Conservation (phyloP, 306 rosid genomes). For the Acacia confusa region DNA sequence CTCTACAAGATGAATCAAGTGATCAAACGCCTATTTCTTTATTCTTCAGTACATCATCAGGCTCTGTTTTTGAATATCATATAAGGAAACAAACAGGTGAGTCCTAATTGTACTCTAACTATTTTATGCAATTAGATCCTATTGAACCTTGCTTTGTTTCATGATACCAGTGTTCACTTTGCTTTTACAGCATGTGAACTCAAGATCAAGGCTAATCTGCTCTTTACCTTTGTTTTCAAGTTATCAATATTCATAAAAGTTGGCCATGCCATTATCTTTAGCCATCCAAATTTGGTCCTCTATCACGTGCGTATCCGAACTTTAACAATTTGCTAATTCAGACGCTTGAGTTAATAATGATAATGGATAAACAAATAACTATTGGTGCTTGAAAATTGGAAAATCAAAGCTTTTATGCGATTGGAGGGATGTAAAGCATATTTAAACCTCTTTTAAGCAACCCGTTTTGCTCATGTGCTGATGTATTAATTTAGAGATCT, state of each 20-base stretch:
- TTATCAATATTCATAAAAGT: background rate
- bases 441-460: background rate
- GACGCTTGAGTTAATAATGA: background rate
- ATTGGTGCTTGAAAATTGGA: background rate
- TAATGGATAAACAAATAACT: background rate
- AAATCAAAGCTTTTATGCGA: background rate
- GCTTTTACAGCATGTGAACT: constrained; percentile 14
- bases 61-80: constrained; percentile 72
- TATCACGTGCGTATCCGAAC: background rate
- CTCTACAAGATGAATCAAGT: constrained; percentile 53
- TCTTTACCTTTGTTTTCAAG: background rate
- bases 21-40: constrained; percentile 54
- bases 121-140: constrained; percentile 5
- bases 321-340: background rate
- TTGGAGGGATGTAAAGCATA: background rate
- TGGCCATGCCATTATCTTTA: background rate
- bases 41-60: constrained; percentile 70
- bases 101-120: constrained; percentile 24
- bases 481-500: background rate
- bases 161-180: background rate
- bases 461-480: constrained; percentile 4
- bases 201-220: background rate
- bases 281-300: background rate
- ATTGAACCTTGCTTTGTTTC: background rate
- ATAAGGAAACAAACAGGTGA: constrained; percentile 61